Evolutionary conservation across 2,329 filamentous ascomycete species (phyloP).

Genomic region (Talaromyces sp.): DNA sequence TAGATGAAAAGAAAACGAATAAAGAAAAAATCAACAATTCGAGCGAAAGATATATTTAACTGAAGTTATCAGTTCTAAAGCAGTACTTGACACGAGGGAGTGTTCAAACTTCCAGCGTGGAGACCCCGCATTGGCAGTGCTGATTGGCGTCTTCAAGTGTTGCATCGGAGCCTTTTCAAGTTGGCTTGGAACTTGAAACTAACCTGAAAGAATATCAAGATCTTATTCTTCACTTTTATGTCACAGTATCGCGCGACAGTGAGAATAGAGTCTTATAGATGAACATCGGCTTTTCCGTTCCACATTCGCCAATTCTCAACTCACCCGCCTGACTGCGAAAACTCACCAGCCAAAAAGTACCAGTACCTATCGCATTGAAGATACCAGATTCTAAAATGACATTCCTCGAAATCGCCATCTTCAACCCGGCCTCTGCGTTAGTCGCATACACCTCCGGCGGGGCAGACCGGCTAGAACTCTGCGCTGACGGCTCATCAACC

Average conservation of each 20-base stretch:
- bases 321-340: neutral
- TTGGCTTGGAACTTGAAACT: neutral
- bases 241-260: neutral
- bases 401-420: constrained; percentile 44
- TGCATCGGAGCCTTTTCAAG: neutral
- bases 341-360: neutral
- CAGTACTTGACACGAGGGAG: neutral
- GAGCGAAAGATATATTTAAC: neutral
- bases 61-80: neutral
- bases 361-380: neutral
- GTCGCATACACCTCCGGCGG: constrained; percentile 34
- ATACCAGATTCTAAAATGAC: neutral
- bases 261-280: neutral
- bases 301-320: neutral
- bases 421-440: constrained; percentile 40
- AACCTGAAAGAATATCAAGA: neutral
- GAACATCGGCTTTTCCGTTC: neutral
- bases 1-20: neutral
- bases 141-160: neutral
- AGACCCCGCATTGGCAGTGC: neutral
- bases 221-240: neutral
- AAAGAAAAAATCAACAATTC: neutral
- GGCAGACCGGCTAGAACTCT: constrained; percentile 47
- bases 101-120: neutral
- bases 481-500: constrained; percentile 36